phyloP scores from a whole-genome alignment of 352 stramenopile genomes.

The Phytopythium chamaehyphon region DNA sequence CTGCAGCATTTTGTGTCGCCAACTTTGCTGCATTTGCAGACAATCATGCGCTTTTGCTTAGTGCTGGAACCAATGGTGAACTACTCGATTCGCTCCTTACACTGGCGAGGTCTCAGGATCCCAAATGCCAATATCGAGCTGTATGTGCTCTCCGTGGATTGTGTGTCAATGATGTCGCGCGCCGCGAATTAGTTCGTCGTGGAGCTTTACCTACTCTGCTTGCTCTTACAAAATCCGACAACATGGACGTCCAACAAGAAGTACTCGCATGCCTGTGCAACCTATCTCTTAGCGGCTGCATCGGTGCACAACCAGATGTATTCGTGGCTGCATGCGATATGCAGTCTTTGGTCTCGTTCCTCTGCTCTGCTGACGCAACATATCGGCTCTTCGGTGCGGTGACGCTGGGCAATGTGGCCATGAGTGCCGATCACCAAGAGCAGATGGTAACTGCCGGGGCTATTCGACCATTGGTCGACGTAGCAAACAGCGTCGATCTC shows the following conservation, averaged over 20 bases:
- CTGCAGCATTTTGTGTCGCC: conserved; percentile 88
- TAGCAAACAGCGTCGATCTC: conserved; percentile 89
- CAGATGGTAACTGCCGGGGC: conserved; percentile 83
- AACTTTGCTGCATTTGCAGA: conserved; percentile 93
- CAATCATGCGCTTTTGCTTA: conserved; percentile 88
- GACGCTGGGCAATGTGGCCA: conserved; percentile 94
- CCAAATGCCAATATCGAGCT: conserved; percentile 86
- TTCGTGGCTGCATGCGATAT: conserved; percentile 92
- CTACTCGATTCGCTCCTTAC: conserved; percentile 53
- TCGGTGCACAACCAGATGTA: conserved; percentile 85
- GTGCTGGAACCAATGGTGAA: conserved; percentile 18
- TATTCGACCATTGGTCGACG: conserved; percentile 90
- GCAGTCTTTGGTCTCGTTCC: conserved; percentile 89
- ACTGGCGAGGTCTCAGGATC: conserved; percentile 55
- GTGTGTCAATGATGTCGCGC: conserved; percentile 82
- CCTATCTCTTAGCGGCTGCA: conserved; percentile 93
- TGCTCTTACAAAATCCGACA: conserved; percentile 85
- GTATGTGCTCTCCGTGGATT: conserved; percentile 91
- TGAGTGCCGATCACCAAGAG: conserved; percentile 67
- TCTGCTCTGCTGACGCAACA: conserved; percentile 93
- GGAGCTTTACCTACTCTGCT: conserved; percentile 88
- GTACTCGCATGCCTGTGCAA: conserved; percentile 97
- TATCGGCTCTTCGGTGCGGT: conserved; percentile 95
- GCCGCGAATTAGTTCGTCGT: conserved; percentile 86
- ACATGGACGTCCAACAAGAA: conserved; percentile 95